A percentile compares a stretch with the other conserved stretches of the same genome.
These are phyloP conservation scores for Aspergillus pseudoglaucus DNA, from an alignment of 2,329 filamentous ascomycete species.

Conservation along the genomic window DNA sequence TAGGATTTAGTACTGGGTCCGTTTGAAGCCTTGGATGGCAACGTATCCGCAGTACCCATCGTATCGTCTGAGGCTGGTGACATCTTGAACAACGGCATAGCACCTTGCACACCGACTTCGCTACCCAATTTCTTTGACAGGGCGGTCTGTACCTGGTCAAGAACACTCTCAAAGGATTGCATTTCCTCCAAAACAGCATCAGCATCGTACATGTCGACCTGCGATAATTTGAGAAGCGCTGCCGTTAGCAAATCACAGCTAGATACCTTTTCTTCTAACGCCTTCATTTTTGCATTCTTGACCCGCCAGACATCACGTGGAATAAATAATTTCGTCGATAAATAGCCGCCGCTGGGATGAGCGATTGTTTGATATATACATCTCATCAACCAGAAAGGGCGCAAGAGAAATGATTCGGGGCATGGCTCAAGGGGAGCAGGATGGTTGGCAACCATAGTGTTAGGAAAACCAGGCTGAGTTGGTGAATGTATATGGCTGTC, in stretches of 20 bases:
- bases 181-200: constrained; percentile 92
- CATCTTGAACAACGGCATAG: constrained; percentile 67
- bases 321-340: constrained; percentile 87
- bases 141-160: constrained; percentile 75
- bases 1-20: constrained; percentile 64
- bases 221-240: constrained; percentile 72
- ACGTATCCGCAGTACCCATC: constrained; percentile 27
- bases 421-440: constrained; percentile 84
- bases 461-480: constrained; percentile 58
- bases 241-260: constrained; percentile 88
- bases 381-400: constrained; percentile 97
- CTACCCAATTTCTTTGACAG: constrained; percentile 81
- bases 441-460: constrained; percentile 54
- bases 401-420: constrained; percentile 78
- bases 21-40: constrained; percentile 47
- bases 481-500: constrained; percentile 72
- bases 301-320: constrained; percentile 91
- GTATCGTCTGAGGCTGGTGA: constrained; percentile 45
- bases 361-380: constrained; percentile 86
- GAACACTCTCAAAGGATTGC: constrained; percentile 74
- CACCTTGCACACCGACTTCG: constrained; percentile 79
- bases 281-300: constrained; percentile 86
- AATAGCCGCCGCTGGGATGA: constrained; percentile 83
- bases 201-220: constrained; percentile 82
- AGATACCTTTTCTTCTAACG: constrained; percentile 85